Percentiles rank a stretch among this genome's conserved stretches.
Conservation (phyloP, 2,329 filamentous ascomycete species). For the Cladosporium austrohemisphaericum region DNA sequence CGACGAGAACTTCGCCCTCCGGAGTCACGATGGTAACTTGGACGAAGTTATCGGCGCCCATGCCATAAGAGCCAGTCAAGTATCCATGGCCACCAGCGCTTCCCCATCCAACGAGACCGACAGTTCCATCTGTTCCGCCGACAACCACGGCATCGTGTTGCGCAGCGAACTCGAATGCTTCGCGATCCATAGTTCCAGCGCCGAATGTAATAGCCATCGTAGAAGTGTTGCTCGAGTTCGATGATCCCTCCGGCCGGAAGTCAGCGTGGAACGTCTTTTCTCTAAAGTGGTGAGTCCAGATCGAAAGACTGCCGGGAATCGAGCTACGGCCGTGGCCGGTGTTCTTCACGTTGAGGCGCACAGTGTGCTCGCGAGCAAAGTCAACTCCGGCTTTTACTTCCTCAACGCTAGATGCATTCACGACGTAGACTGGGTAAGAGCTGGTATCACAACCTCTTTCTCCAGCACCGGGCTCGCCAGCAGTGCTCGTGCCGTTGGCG, state of each 20-base stretch:
- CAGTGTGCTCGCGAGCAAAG: conserved; percentile 36
- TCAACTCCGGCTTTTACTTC: conserved; percentile 37
- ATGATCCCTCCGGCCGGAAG: conserved; percentile 10
- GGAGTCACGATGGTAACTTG: conserved; percentile 17
- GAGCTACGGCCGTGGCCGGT: conserved; percentile 49
- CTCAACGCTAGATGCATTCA: conserved; percentile 34
- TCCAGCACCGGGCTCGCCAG: conserved; percentile 7
- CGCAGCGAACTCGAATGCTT: background rate
- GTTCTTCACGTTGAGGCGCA: conserved; percentile 50
- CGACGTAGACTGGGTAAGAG: conserved; percentile 26
- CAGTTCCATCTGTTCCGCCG: conserved; percentile 52
- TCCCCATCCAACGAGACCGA: conserved; percentile 57
- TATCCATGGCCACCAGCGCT: conserved; percentile 41
- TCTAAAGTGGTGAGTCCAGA: conserved; percentile 32
- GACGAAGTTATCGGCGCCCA: conserved; percentile 19
- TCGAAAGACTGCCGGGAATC: conserved; percentile 29
- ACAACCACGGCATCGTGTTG: conserved; percentile 39
- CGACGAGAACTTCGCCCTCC: conserved; percentile 15
- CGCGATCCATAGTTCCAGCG: background rate
- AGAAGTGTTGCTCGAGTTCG: background rate
- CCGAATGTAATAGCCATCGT: background rate
- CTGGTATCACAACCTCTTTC: background rate
- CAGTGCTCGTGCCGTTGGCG: conserved; percentile 8
- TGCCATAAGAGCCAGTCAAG: conserved; percentile 13
- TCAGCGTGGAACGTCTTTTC: conserved; percentile 28